These are phyloP conservation scores for Cornus kousa DNA, from an alignment of 148 eudicot species.

Conservation along the genomic window DNA sequence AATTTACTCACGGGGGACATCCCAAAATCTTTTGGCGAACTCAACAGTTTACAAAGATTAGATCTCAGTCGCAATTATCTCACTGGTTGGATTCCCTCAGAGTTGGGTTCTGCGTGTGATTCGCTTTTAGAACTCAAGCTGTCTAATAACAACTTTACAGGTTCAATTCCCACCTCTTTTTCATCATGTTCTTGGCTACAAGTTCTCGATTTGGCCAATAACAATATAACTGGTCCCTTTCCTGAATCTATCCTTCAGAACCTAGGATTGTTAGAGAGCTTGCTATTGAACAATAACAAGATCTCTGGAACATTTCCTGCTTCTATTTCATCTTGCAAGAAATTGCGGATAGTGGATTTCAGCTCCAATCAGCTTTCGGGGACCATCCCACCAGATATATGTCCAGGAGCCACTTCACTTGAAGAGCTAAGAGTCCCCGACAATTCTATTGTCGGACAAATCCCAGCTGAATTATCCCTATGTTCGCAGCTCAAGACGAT, in stretches of 20 bases:
- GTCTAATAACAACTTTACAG: conserved; percentile 63
- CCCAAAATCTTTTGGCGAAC: conserved; percentile 43
- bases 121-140: conserved; percentile 64
- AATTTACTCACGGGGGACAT: conserved; percentile 58
- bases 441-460: conserved; percentile 60
- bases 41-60: conserved; percentile 55
- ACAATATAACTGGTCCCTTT: conserved; percentile 66
- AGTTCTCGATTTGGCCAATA: conserved; percentile 67
- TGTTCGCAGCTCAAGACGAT: conserved; percentile 59
- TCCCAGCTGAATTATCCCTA: conserved; percentile 61
- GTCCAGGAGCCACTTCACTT: conserved; percentile 51
- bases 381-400: conserved; percentile 59
- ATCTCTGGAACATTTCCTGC: conserved; percentile 68
- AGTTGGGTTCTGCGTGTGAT: conserved; percentile 59
- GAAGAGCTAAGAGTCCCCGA: conserved; percentile 86
- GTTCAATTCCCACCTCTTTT: conserved; percentile 52
- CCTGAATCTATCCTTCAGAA: conserved; percentile 49
- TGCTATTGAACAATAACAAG: conserved; percentile 59
- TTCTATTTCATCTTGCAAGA: conserved; percentile 54
- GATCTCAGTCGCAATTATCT: conserved; percentile 79
- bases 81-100: conserved; percentile 58
- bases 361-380: conserved; percentile 84
- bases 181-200: conserved; percentile 69
- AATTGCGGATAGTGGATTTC: conserved; percentile 63
- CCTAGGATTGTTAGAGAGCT: conserved; percentile 57